Evolutionary conservation across 306 rosid species (phyloP), one percentile per base, ranked within the genome.

Genomic region (Sophora flavescens): DNA sequence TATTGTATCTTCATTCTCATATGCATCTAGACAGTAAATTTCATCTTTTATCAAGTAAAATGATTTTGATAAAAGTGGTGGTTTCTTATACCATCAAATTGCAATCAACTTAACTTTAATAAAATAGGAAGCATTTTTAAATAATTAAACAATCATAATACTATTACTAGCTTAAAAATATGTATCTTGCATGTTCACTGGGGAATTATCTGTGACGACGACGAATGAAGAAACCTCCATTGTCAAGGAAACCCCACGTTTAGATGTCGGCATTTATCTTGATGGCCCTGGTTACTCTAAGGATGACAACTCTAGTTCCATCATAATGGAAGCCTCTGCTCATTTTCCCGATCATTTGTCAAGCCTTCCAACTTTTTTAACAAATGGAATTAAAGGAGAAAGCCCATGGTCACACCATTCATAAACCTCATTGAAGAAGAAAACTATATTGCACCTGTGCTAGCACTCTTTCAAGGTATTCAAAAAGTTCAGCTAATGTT

Each of bases 351-450:
- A 79, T 83, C 89, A 77, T 69, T 51, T 73, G 16, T 79, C 86
- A 39, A 36, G 32, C 63, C 72, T 62, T 65, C 78, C 85, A 5
- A 6, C 45, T 56, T 79, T 76, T 38, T 78, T 79, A 41, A 33
- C 82, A 93, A 84, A 81, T 53, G 69, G 98, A 91, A 38, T 89
- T 89, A 92, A 85, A 87, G 89, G 68, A 92, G 97, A 83, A 90
- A 84, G 84, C 51, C 87, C 68, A 56, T 75, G 58, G 74, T 57
- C 77, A 35, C 84, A 72, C 77, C 86, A 1, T 74, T 76, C 69
- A 70, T 63, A 44, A 81, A 83, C 82, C 91, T 84, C 63, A 10
- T 48, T 30, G 83, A 80, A 75, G 90, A 82, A 54, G 87, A 85
- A 76, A 82, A 86, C 63, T 68, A 50, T 63, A 77, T 56, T 57